phyloP scores from a whole-genome alignment of 371 early-diverging fungal species.

The Encephalitozoon cuniculi region DNA sequence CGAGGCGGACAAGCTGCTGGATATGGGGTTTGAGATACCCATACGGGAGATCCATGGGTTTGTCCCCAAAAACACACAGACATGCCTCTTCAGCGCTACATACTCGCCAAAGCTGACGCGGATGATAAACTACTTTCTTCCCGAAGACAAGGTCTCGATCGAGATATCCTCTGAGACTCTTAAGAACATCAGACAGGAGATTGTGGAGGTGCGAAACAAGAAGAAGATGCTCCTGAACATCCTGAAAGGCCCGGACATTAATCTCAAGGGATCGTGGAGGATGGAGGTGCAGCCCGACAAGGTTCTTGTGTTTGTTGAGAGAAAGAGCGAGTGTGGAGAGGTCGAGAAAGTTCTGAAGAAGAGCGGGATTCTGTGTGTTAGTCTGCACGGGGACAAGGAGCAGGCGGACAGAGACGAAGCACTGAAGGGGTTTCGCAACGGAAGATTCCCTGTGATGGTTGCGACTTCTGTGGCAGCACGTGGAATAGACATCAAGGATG shows the following conservation, averaged over 20 bases:
- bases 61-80: constrained; percentile 18
- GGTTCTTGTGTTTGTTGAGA: constrained; percentile 81
- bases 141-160: constrained; percentile 29
- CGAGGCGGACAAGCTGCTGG: constrained; percentile 95
- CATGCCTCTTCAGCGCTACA: constrained; percentile 55
- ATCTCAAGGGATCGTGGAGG: constrained; percentile 65
- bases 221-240: constrained; percentile 77
- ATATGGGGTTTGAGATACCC: constrained; percentile 86
- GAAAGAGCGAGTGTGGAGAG: constrained; percentile 72
- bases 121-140: constrained; percentile 38
- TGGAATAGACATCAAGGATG: constrained; percentile 94
- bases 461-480: constrained; percentile 94
- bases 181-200: constrained; percentile 67
- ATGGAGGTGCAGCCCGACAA: constrained; percentile 63
- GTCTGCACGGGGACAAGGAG: constrained; percentile 48
- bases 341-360: constrained; percentile 70
- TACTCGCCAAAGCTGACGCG: constrained; percentile 34
- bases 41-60: constrained; percentile 63
- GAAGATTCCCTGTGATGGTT: constrained; percentile 81
- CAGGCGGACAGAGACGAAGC: constrained; percentile 65
- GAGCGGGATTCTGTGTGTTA: constrained; percentile 69
- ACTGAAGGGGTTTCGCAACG: constrained; percentile 85
- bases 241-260: constrained; percentile 69
- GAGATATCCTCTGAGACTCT: constrained; percentile 45
- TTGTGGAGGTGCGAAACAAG: constrained; percentile 73